A percentile compares a stretch with the other conserved stretches of the same genome.
phyloP scores from a whole-genome alignment of 164 flowering plant genomes.

The Piper longum region DNA sequence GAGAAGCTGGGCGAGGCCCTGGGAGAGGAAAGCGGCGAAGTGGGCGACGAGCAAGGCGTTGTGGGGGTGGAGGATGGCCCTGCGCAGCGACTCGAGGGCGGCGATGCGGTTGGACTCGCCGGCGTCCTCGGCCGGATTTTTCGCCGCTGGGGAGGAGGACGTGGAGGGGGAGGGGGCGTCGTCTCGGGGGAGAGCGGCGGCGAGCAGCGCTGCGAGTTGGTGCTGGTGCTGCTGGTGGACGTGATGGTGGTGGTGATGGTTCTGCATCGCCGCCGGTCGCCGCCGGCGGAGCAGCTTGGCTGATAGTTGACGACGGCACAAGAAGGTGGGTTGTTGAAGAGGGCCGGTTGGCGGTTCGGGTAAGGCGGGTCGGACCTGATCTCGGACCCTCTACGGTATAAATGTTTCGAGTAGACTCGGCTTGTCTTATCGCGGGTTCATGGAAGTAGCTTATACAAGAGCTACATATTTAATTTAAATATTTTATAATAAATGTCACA shows the following conservation, averaged over 20 bases:
- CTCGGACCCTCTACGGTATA: no score
- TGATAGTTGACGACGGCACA: no score
- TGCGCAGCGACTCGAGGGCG: conserved; percentile 71
- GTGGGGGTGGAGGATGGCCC: conserved; percentile 68
- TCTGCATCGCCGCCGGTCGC: conserved; percentile 44
- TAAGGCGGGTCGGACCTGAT: no score
- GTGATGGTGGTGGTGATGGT: conserved; percentile 71
- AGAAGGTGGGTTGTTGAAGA: no score
- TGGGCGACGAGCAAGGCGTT: conserved; percentile 73
- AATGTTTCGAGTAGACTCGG: no score
- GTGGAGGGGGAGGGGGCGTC: conserved; percentile 14
- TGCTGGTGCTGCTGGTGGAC: conserved; percentile 87
- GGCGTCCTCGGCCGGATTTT: conserved; percentile 11
- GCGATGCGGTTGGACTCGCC: conserved; percentile 48
- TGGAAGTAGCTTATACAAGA: no score
- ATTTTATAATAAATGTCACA: no score
- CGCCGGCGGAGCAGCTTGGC: not conserved
- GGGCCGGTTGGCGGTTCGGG: no score
- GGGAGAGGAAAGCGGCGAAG: conserved; percentile 72
- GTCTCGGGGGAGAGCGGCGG: conserved; percentile 62
- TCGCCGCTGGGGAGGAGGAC: not conserved
- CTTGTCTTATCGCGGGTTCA: no score
- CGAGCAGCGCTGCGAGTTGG: conserved; percentile 70
- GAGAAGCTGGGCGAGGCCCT: conserved; percentile 74
- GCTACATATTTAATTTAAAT: no score